phyloP scores from a whole-genome alignment of 2,329 filamentous ascomycete species.

The Stagonosporopsis cucurbitacearum region DNA sequence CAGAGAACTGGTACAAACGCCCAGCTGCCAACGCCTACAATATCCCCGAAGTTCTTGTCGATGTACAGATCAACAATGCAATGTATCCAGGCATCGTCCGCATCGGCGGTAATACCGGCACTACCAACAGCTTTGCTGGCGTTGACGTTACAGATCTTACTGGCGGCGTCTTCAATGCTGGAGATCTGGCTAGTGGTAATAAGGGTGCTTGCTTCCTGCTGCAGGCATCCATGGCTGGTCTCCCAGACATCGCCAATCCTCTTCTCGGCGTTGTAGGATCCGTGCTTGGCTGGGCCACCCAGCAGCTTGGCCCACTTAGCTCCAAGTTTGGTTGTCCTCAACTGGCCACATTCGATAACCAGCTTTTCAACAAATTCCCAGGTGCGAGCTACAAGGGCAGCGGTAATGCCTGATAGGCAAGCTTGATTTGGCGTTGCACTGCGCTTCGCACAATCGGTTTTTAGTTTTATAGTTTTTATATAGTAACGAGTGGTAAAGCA shows the following conservation, averaged over 20 bases:
- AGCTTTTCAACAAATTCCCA: conserved; percentile 24
- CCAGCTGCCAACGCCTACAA: conserved; percentile 13
- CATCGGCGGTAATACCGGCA: conserved; percentile 30
- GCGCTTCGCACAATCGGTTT: neutral
- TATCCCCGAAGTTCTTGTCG: conserved; percentile 11
- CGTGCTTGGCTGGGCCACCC: conserved; percentile 23
- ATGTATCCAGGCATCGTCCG: conserved; percentile 26
- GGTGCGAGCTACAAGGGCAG: conserved; percentile 21
- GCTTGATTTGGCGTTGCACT: neutral
- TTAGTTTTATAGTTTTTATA: neutral
- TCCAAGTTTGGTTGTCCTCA: conserved; percentile 23
- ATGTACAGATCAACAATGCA: conserved; percentile 24
- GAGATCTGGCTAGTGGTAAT: conserved; percentile 24
- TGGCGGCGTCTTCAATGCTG: conserved; percentile 25
- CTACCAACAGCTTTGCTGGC: conserved; percentile 26
- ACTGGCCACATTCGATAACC: conserved; percentile 23
- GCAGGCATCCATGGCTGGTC: conserved; percentile 22
- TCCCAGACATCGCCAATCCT: conserved; percentile 23
- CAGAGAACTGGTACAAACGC: conserved; percentile 29
- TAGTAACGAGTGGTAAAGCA: conserved; percentile 4
- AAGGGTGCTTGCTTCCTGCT: conserved; percentile 28
- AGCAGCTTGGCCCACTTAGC: conserved; percentile 23
- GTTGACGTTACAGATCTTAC: conserved; percentile 27
- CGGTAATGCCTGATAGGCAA: neutral
- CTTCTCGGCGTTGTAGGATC: conserved; percentile 24